Conservation (phyloP, 2,329 filamentous ascomycete species). For the Sclerotinia subarctica region DNA sequence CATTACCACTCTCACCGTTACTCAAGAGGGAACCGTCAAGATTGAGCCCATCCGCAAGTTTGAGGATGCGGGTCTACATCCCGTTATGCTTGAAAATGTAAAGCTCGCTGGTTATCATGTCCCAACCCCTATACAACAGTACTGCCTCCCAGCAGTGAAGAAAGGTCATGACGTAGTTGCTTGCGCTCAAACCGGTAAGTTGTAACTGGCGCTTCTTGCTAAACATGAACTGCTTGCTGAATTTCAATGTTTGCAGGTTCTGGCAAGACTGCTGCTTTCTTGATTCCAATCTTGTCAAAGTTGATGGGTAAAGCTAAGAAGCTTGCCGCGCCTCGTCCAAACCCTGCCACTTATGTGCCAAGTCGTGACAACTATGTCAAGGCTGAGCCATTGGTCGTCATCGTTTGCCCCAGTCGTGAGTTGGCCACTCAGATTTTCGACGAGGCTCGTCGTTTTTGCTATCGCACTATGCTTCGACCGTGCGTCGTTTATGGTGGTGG, state of each 20-base stretch:
- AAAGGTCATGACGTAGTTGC: constrained; percentile 79
- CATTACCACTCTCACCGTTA: constrained; percentile 53
- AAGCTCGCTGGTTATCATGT: constrained; percentile 64
- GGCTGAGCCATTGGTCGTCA: constrained; percentile 83
- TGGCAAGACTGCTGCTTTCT: constrained; percentile 90
- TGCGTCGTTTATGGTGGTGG: constrained; percentile 86
- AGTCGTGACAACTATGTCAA: constrained; percentile 50
- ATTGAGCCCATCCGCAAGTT: constrained; percentile 58
- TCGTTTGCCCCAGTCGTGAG: constrained; percentile 85
- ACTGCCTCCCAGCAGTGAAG: constrained; percentile 75
- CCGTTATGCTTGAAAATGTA: constrained; percentile 76
- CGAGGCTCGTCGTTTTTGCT: constrained; percentile 87
- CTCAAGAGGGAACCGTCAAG: constrained; percentile 54
- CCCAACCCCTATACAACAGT: constrained; percentile 86
- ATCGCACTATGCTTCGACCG: constrained; percentile 90
- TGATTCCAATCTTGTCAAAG: constrained; percentile 84
- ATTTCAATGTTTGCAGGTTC: constrained; percentile 60
- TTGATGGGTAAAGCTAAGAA: constrained; percentile 96
- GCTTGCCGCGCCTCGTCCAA: constrained; percentile 73
- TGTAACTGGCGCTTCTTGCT: background rate
- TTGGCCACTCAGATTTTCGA: constrained; percentile 93
- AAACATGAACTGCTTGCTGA: background rate
- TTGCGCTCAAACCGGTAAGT: constrained; percentile 85
- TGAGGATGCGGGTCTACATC: constrained; percentile 77
- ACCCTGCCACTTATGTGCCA: constrained; percentile 53